Percentiles rank a stretch among this genome's conserved stretches.
These are phyloP conservation scores for Cryptococcus floricola DNA, from an alignment of 1,284 basidiomycete genomes.

Conservation along the genomic window DNA sequence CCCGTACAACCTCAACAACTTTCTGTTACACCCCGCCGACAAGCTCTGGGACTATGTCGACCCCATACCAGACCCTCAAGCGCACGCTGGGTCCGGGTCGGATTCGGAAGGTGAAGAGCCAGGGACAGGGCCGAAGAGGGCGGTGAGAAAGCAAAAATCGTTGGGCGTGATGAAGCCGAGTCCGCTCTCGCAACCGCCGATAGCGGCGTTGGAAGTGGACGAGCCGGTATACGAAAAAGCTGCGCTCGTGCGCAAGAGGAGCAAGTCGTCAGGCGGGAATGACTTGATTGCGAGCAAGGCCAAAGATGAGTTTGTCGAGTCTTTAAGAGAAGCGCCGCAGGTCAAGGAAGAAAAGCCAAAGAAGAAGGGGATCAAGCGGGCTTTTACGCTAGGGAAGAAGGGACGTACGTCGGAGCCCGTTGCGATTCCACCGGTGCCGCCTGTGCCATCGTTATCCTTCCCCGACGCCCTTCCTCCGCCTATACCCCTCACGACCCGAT, in stretches of 20 bases:
- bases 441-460: constrained; percentile 1
- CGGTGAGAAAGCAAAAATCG: constrained; percentile 3
- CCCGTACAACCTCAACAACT: constrained; percentile 40
- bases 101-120: constrained; percentile 3
- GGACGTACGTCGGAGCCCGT: background rate
- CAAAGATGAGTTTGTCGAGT: constrained; percentile 4
- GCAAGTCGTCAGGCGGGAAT: constrained; percentile 5
- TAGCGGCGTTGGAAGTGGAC: constrained; percentile 12
- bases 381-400: constrained; percentile 13
- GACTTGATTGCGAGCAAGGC: constrained; percentile 2
- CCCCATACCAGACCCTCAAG: constrained; percentile 15
- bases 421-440: background rate
- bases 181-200: constrained; percentile 24
- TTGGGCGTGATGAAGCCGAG: constrained; percentile 16
- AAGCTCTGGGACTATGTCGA: constrained; percentile 34
- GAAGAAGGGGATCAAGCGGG: constrained; percentile 14
- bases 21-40: constrained; percentile 38
- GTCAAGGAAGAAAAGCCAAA: constrained; percentile 6
- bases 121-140: background rate
- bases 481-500: constrained; percentile 27
- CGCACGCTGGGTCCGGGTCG: background rate
- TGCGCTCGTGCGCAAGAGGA: constrained; percentile 1
- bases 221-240: constrained; percentile 1
- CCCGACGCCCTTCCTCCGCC: constrained; percentile 9
- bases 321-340: constrained; percentile 5